phyloP scores from a whole-genome alignment of 805 yeast species.

The Hermanozyma aechmeae region DNA sequence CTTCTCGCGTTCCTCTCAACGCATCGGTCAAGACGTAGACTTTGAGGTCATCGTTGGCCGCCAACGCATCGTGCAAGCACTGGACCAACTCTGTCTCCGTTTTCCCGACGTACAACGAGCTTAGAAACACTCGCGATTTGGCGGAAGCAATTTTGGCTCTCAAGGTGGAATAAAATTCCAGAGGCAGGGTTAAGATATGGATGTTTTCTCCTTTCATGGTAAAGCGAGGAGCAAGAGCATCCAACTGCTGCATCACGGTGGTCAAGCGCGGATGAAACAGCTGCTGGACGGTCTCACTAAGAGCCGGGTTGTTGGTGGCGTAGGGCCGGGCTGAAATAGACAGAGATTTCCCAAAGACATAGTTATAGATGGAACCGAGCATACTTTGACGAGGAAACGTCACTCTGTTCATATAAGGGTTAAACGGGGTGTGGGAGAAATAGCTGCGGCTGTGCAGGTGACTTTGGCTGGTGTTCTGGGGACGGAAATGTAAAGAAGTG shows the following conservation, averaged over 20 bases:
- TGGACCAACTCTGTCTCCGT: constrained; percentile 66
- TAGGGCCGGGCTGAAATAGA: constrained; percentile 7
- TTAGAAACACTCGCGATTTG: constrained; percentile 59
- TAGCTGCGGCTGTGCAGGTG: neutral
- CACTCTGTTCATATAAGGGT: neutral
- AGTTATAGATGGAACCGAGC: constrained; percentile 11
- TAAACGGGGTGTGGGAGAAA: neutral
- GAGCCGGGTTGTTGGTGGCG: constrained; percentile 19
- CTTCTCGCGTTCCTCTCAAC: constrained; percentile 86
- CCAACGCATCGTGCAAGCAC: constrained; percentile 52
- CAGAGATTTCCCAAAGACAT: constrained; percentile 10
- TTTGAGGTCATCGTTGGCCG: constrained; percentile 47
- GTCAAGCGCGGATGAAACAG: constrained; percentile 36
- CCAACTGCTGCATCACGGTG: constrained; percentile 43
- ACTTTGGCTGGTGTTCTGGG: neutral
- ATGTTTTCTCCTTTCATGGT: constrained; percentile 47
- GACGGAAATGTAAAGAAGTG: neutral
- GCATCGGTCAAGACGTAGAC: constrained; percentile 79
- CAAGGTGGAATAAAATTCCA: constrained; percentile 58
- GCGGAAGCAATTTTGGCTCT: constrained; percentile 57
- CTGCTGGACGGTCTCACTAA: constrained; percentile 10
- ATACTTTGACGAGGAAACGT: constrained; percentile 7
- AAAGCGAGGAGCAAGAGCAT: constrained; percentile 61
- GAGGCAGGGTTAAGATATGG: constrained; percentile 56
- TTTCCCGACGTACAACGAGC: constrained; percentile 82